Conservation (phyloP, 2,329 filamentous ascomycete species). For the Microsporum canis region DNA sequence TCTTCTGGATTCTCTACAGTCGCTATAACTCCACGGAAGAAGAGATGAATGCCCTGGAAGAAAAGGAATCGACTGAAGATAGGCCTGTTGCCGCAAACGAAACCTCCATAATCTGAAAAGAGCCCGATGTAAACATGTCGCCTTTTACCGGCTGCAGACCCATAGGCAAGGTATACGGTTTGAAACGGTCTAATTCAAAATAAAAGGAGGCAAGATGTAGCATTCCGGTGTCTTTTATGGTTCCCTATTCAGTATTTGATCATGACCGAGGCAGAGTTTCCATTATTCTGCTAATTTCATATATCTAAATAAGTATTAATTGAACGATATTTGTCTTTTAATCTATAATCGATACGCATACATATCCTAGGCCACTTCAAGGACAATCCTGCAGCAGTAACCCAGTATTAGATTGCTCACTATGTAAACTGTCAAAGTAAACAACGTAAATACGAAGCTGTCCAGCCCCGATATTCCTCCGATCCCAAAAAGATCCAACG, state of each 20-base stretch:
- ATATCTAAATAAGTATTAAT: no score
- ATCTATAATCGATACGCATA: no score
- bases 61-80: slow-evolving; percentile 7
- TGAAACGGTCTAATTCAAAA: not conserved
- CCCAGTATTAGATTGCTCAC: no score
- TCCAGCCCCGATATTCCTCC: no score
- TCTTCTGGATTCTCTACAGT: slow-evolving; percentile 45
- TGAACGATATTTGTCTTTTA: no score
- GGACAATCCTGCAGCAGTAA: no score
- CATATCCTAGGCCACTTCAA: no score
- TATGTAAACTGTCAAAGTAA: not conserved
- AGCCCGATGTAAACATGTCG: not conserved
- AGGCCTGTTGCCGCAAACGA: slow-evolving; percentile 9
- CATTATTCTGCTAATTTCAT: no score
- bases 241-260: no score
- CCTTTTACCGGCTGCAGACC: not conserved
- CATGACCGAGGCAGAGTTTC: no score
- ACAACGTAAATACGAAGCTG: not conserved
- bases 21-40: slow-evolving; percentile 41
- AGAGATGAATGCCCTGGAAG: slow-evolving; percentile 39
- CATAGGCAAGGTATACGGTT: not conserved
- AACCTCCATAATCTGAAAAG: not conserved
- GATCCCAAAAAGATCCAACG: not conserved
- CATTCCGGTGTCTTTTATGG: not conserved
- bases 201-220: not conserved